phyloP scores from a whole-genome alignment of 1,284 basidiomycete genomes.

The Fomes fomentarius region DNA sequence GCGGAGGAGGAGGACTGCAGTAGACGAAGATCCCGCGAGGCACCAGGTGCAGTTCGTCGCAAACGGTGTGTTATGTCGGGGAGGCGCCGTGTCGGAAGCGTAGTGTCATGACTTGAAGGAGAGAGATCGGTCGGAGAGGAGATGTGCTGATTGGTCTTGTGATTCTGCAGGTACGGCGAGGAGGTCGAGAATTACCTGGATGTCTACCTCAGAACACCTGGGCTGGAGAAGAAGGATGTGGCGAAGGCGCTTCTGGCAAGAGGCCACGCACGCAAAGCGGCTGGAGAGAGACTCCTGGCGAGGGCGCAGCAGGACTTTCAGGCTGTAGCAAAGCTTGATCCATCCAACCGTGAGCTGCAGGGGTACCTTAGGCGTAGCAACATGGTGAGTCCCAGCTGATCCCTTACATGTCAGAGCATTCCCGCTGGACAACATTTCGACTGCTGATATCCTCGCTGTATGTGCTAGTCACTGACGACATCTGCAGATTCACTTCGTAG shows the following conservation, averaged over 20 bases:
- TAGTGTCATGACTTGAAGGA: too few species aligned
- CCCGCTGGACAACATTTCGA: too few species aligned
- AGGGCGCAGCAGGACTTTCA: constrained; percentile 67
- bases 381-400: constrained; percentile 22
- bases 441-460: too few species aligned
- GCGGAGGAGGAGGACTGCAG: too few species aligned
- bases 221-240: constrained; percentile 51
- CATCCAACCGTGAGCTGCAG: constrained; percentile 56
- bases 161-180: constrained; percentile 52
- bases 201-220: constrained; percentile 63
- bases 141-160: neutral
- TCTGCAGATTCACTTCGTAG: constrained; percentile 56
- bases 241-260: constrained; percentile 58
- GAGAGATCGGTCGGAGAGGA: too few species aligned
- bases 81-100: too few species aligned
- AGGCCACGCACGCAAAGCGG: constrained; percentile 57
- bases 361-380: constrained; percentile 45
- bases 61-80: too few species aligned
- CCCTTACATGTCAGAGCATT: too few species aligned
- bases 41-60: too few species aligned
- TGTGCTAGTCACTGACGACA: too few species aligned
- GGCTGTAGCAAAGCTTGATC: constrained; percentile 58
- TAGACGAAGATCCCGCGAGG: too few species aligned
- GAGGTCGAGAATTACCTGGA: constrained; percentile 67
- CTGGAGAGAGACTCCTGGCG: constrained; percentile 54